A percentile compares a stretch with the other conserved stretches of the same genome.
These are phyloP conservation scores for Ceratocystis harringtonii DNA, from an alignment of 2,329 filamentous ascomycete species.

Conservation along the genomic window DNA sequence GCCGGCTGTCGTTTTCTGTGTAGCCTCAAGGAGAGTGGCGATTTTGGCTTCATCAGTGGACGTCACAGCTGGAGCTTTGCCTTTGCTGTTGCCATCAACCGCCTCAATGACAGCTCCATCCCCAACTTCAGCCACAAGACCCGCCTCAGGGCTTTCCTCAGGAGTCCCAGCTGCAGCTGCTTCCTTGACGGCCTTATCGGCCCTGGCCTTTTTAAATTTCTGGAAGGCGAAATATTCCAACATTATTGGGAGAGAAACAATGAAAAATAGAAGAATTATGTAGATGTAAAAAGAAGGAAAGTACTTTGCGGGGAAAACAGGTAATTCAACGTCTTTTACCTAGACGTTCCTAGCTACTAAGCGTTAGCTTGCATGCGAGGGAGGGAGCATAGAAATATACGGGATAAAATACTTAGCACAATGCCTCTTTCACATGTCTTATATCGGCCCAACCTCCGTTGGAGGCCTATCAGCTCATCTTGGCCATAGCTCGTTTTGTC, in stretches of 20 bases:
- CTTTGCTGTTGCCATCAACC: slow-evolving; percentile 16
- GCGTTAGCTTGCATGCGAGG: no score
- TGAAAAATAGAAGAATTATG: background rate
- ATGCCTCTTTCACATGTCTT: background rate
- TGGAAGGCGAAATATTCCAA: slow-evolving; percentile 48
- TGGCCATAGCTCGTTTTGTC: no score
- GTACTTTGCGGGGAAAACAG: background rate
- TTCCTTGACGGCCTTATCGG: slow-evolving; percentile 30
- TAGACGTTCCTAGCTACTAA: no score
- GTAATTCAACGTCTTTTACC: no score
- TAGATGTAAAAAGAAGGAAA: background rate
- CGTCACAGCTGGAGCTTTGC: background rate
- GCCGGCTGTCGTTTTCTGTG: background rate
- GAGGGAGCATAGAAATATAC: no score
- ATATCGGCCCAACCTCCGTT: background rate
- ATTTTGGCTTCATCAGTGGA: background rate
- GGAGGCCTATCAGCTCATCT: background rate
- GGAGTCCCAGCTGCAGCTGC: background rate
- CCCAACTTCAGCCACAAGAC: background rate
- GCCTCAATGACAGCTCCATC: slow-evolving; percentile 15
- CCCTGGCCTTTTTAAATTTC: slow-evolving; percentile 46
- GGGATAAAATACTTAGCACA: no score
- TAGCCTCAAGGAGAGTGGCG: background rate
- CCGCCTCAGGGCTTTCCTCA: background rate
- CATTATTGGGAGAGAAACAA: slow-evolving; percentile 29